phyloP scores from a whole-genome alignment of 164 flowering plant species.

The Berberis thunbergii region DNA sequence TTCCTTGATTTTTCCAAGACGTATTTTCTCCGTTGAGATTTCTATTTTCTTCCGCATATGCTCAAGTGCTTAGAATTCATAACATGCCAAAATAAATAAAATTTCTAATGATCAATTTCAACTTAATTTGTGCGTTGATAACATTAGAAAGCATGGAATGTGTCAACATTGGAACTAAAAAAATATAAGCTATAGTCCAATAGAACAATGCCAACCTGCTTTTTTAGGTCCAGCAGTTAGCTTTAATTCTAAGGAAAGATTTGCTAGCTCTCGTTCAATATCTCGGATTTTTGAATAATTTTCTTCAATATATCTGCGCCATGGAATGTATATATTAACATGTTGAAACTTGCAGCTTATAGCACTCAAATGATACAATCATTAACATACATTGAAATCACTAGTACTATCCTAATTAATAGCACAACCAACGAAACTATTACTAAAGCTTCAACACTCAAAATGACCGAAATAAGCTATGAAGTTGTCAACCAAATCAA shows the following conservation, averaged over 20 bases:
- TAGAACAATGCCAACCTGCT: conserved; percentile 58
- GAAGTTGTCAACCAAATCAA: no score
- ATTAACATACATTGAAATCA: no score
- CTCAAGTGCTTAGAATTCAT: conserved; percentile 59
- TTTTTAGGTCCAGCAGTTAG: conserved; percentile 97
- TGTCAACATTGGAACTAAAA: not conserved
- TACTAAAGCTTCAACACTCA: no score
- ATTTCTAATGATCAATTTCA: no score
- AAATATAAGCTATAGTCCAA: conserved; percentile 8
- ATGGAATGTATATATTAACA: conserved; percentile 1
- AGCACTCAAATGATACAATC: not conserved
- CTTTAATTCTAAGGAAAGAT: conserved; percentile 78
- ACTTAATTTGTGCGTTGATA: no score
- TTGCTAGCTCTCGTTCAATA: conserved; percentile 80
- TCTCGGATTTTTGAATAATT: conserved; percentile 93
- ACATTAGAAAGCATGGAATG: no score
- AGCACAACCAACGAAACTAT: no score
- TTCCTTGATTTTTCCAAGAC: conserved; percentile 71
- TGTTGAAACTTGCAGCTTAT: not conserved
- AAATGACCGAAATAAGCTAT: no score
- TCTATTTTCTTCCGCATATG: conserved; percentile 92
- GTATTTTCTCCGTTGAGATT: conserved; percentile 69
- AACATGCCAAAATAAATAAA: conserved; percentile 5
- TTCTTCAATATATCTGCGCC: conserved; percentile 78
- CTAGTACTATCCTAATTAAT: no score